Evolutionary conservation across 2,329 filamentous ascomycete genomes (phyloP).

Genomic region (Lanzia echinophila): DNA sequence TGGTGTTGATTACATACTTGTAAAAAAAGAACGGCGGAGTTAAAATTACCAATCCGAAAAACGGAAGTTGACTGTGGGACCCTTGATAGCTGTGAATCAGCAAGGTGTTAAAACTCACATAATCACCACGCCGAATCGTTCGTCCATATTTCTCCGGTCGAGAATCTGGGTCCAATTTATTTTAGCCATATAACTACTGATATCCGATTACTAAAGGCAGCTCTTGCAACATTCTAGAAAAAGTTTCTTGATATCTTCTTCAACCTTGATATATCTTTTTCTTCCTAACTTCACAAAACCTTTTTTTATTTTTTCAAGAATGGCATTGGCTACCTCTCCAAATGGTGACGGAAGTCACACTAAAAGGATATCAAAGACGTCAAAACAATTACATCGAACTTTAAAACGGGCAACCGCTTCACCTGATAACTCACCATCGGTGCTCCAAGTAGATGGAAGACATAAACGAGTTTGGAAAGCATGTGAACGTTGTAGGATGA

Average conservation of each 20-base stretch:
- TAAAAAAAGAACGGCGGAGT: neutral
- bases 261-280: neutral
- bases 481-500: constrained; percentile 60
- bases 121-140: neutral
- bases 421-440: neutral
- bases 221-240: neutral
- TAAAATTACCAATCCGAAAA: neutral
- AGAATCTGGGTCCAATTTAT: neutral
- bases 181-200: neutral
- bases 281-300: neutral
- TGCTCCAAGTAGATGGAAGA: neutral
- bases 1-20: neutral
- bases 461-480: constrained; percentile 44
- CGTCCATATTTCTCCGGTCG: neutral
- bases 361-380: neutral
- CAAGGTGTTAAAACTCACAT: neutral
- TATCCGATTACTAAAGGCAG: neutral
- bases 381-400: neutral
- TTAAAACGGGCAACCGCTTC: neutral
- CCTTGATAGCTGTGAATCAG: neutral
- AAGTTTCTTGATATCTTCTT: neutral
- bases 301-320: neutral
- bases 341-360: neutral
- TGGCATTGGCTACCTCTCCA: neutral
- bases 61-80: neutral